These are phyloP conservation scores for Noccaea bulbosa DNA, from an alignment of 345 rosid species.

Conservation along the genomic window DNA sequence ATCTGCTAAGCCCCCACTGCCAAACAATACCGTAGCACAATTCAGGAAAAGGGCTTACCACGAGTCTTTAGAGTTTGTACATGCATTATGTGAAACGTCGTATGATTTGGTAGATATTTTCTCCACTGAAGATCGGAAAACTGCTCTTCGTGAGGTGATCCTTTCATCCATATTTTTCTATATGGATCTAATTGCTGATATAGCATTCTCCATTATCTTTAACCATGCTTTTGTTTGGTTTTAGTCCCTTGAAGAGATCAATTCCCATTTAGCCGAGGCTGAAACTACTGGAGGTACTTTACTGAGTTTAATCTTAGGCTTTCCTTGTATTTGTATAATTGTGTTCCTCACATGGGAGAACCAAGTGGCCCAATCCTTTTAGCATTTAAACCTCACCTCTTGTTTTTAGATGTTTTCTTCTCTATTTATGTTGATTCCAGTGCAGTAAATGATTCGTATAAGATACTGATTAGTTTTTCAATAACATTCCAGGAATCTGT, in stretches of 20 bases:
- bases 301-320: no score
- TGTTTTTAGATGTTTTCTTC: background rate
- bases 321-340: no score
- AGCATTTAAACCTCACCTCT: conserved; percentile 16
- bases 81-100: conserved; percentile 86
- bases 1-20: conserved; percentile 80
- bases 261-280: conserved; percentile 72
- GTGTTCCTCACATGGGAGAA: background rate
- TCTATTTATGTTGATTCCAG: background rate
- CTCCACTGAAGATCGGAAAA: conserved; percentile 95
- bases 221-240: conserved; percentile 37
- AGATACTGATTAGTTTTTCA: conserved; percentile 18
- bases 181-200: conserved; percentile 20
- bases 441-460: conserved; percentile 19
- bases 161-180: conserved; percentile 16
- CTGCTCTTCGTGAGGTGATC: conserved; percentile 88
- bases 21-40: conserved; percentile 66
- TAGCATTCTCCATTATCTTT: conserved; percentile 39
- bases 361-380: conserved; percentile 23
- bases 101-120: conserved; percentile 95
- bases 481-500: conserved; percentile 73
- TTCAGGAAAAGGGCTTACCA: conserved; percentile 92
- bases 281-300: conserved; percentile 81
- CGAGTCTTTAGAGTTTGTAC: conserved; percentile 94
- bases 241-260: conserved; percentile 94